Percentiles rank a stretch among this genome's conserved stretches.
phyloP scores from a whole-genome alignment of 1,284 basidiomycete species.

The Cutaneotrichosporon mucoides region DNA sequence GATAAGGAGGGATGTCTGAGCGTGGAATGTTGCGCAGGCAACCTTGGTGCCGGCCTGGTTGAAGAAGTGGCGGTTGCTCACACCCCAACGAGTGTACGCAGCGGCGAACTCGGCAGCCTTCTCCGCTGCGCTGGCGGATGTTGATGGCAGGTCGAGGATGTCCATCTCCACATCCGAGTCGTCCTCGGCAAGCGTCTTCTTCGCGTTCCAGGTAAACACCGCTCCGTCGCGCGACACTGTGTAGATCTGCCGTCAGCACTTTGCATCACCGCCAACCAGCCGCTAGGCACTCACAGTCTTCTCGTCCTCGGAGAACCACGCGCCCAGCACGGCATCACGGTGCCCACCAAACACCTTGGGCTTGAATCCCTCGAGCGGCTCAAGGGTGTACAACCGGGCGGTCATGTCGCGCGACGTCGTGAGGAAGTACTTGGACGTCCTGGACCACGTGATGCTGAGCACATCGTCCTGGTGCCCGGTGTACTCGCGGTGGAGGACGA shows the following conservation, averaged over 20 bases:
- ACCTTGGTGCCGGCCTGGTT: conserved; percentile 83
- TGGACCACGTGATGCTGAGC: conserved; percentile 82
- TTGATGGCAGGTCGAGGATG: conserved; percentile 54
- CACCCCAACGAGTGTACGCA: conserved; percentile 86
- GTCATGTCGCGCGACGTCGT: conserved; percentile 97
- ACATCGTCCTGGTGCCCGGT: conserved; percentile 96
- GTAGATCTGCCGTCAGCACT: conserved; percentile 59
- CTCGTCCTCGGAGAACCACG: conserved; percentile 83
- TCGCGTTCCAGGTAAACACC: conserved; percentile 89
- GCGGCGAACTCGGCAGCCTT: conserved; percentile 57
- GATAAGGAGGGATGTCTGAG: conserved; percentile 77
- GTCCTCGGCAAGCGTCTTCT: conserved; percentile 58
- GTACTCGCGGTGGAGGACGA: conserved; percentile 87
- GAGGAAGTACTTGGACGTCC: conserved; percentile 91
- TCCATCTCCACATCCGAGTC: conserved; percentile 57
- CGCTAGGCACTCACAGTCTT: conserved; percentile 57
- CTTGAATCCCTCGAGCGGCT: conserved; percentile 86
- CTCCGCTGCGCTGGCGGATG: conserved; percentile 56
- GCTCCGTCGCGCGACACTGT: conserved; percentile 92
- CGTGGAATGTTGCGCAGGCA: conserved; percentile 84
- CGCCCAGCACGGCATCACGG: conserved; percentile 77
- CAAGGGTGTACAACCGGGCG: conserved; percentile 82
- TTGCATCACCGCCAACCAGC: not conserved
- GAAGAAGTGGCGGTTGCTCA: conserved; percentile 85
- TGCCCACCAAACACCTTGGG: conserved; percentile 98